Evolutionary conservation across 1,284 basidiomycete genomes (phyloP).

Genomic region (Uromyces viciae-fabae): DNA sequence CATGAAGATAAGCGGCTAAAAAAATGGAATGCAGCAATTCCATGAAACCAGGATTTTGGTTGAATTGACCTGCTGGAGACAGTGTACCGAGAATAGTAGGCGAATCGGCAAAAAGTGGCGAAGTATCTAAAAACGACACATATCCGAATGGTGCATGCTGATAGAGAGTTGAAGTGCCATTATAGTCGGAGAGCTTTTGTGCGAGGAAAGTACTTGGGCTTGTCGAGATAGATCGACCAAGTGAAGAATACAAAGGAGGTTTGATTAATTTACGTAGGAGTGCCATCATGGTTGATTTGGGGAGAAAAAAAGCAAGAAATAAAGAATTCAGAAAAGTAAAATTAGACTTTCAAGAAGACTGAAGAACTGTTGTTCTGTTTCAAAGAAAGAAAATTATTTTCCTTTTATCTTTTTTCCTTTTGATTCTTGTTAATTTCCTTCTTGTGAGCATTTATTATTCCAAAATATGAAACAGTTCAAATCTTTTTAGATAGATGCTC

Average conservation of each 20-base stretch:
- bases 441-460: no score
- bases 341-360: neutral
- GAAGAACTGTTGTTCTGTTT: no score
- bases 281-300: neutral
- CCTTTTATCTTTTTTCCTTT: no score
- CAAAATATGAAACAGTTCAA: no score
- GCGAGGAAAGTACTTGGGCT: no score
- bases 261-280: neutral
- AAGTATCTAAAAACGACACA: constrained; percentile 10
- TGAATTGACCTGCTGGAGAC: neutral
- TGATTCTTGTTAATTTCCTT: no score
- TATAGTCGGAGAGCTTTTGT: constrained; percentile 2
- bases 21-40: constrained; percentile 22
- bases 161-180: constrained; percentile 26
- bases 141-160: neutral
- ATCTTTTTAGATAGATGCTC: no score
- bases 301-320: neutral
- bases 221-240: neutral
- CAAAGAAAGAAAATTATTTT: no score
- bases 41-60: constrained; percentile 20
- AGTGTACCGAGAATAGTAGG: constrained; percentile 18
- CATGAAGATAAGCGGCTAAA: constrained; percentile 9
- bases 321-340: neutral
- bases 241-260: neutral
- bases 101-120: constrained; percentile 11